Evolutionary conservation across 805 yeast species (phyloP).

Genomic region (Kurtzmaniella fragi): DNA sequence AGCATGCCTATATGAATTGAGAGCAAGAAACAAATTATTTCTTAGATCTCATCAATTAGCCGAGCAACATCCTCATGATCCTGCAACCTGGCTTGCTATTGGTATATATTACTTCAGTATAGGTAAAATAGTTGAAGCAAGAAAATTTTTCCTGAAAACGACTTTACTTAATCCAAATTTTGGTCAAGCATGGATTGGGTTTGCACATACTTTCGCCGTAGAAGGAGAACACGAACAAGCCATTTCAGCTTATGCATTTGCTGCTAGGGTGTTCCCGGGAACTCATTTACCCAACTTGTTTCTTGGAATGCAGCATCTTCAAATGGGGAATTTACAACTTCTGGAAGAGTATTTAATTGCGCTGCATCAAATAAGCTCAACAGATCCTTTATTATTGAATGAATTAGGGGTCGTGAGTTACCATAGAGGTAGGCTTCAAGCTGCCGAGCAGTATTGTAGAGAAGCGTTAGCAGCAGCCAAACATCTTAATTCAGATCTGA

Average conservation of each 20-base stretch:
- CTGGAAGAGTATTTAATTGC: conserved; percentile 83
- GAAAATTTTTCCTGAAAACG: conserved; percentile 84
- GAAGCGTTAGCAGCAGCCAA: conserved; percentile 70
- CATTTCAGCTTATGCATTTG: conserved; percentile 93
- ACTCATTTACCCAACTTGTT: conserved; percentile 86
- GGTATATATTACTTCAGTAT: conserved; percentile 84
- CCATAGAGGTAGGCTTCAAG: conserved; percentile 60
- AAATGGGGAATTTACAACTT: conserved; percentile 73
- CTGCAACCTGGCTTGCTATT: conserved; percentile 88
- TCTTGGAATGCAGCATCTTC: conserved; percentile 93
- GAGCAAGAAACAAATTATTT: conserved; percentile 76
- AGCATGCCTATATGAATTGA: conserved; percentile 79
- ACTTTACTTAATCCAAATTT: conserved; percentile 83
- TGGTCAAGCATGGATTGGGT: conserved; percentile 97
- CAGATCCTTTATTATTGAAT: conserved; percentile 83
- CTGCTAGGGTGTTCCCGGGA: conserved; percentile 86
- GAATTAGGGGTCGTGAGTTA: conserved; percentile 92
- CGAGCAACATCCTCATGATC: conserved; percentile 72
- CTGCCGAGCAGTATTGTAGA: conserved; percentile 66
- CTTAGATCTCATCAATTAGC: conserved; percentile 80
- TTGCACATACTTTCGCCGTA: conserved; percentile 95
- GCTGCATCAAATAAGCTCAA: conserved; percentile 70
- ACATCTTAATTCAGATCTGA: conserved; percentile 68
- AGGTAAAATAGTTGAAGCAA: conserved; percentile 70
- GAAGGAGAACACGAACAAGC: conserved; percentile 99